Evolutionary conservation across 2,329 filamentous ascomycete genomes (phyloP).

Genomic region (Cladophialophora bantiana): DNA sequence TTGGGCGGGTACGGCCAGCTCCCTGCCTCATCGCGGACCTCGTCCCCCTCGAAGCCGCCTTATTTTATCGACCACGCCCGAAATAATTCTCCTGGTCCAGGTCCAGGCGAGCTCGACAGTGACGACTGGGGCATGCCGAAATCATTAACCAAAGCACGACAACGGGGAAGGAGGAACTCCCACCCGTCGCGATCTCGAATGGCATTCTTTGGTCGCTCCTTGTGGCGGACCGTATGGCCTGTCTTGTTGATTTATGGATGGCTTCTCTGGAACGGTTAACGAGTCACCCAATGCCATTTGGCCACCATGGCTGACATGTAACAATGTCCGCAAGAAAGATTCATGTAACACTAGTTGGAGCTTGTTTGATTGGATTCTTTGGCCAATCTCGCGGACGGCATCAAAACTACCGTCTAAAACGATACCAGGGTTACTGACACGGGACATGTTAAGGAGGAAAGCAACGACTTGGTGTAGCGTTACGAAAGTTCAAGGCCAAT

Average conservation of each 20-base stretch:
- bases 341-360: neutral
- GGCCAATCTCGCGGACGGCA: neutral
- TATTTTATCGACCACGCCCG: conserved; percentile 54
- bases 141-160: neutral
- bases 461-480: neutral
- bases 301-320: neutral
- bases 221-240: conserved; percentile 70
- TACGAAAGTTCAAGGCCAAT: neutral
- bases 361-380: neutral
- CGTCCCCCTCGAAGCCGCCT: conserved; percentile 62
- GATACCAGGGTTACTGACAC: neutral
- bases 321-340: neutral
- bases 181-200: conserved; percentile 57
- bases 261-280: conserved; percentile 59
- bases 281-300: neutral
- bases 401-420: neutral
- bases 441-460: neutral
- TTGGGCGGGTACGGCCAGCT: conserved; percentile 36
- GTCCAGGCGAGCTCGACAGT: conserved; percentile 16
- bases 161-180: conserved; percentile 42
- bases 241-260: conserved; percentile 70
- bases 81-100: conserved; percentile 16
- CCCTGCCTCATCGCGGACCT: conserved; percentile 55
- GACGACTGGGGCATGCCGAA: conserved; percentile 36
- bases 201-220: conserved; percentile 67